Evolutionary conservation across 2,329 filamentous ascomycete genomes (phyloP), one percentile per base, ranked within the genome.

Genomic region (Cladorrhinum sp.): DNA sequence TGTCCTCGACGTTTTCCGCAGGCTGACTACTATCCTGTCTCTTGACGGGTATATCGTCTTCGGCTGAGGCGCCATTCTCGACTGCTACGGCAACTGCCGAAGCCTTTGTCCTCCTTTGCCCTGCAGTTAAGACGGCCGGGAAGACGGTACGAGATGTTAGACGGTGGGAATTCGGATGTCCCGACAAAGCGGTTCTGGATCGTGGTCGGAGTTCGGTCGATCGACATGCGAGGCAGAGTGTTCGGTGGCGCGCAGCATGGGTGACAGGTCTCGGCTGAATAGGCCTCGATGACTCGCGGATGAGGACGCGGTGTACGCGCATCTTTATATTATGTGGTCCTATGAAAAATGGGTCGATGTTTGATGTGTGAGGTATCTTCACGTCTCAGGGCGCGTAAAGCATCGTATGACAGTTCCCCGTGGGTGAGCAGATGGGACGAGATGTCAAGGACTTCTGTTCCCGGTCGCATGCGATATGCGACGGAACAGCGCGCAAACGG

Each of bases 1-100:
- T 72, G 48, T 75, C 71, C 51, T 77, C 75, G 10, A 65, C 54
- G 60, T 75, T 72, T 20, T 49, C 66, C 66, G 32, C 24, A 2
- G 36, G 10, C 16, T 20, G 23, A n/a, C n/a, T 5, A 59, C 64
- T 22, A 64, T 62, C 25, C n/a, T 24, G 20, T 7, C 20, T 23
- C 8, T 36, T 24, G 4, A 16, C 6, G 13, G 10, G 10, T n/a
- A 23, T 24, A 3, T 25, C n/a, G 45, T 45, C 27, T n/a, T 41
- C 18, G n/a, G n/a, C 6, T 6, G 12, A 49, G 62, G 36, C 27
- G 66, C 65, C 55, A 51, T 68, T 65, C 45, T 66, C 61, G 4
- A 63, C 54, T 8, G 64, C 32, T 13, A 57, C 58, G 3, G 66
- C 65, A 16, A 64, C 61, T 36, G 62, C 57, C 3, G 66, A 62